phyloP scores from a whole-genome alignment of 2,329 filamentous ascomycete genomes.

The Oidium heveae region DNA sequence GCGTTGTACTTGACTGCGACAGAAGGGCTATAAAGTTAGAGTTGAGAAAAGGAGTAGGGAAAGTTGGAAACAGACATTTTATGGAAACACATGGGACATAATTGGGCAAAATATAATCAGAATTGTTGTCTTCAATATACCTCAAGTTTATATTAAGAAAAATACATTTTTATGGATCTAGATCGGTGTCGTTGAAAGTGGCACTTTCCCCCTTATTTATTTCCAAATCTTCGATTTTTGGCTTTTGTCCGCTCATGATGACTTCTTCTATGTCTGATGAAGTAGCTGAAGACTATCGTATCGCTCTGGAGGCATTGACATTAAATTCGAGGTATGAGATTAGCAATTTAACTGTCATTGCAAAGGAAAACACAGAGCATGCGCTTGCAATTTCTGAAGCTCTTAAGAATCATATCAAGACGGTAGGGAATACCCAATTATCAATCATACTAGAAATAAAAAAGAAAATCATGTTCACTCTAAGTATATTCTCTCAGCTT shows the following conservation, averaged over 20 bases:
- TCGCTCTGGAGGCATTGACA: slow-evolving; percentile 74
- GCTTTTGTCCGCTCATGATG: slow-evolving; percentile 25
- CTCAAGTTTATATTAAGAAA: slow-evolving; percentile 15
- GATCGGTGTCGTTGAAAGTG: slow-evolving; percentile 14
- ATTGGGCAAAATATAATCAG: slow-evolving; percentile 7
- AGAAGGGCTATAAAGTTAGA: slow-evolving; percentile 2
- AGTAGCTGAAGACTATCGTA: slow-evolving; percentile 84
- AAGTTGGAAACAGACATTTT: slow-evolving; percentile 6
- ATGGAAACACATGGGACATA: slow-evolving; percentile 6
- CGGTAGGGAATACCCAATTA: slow-evolving; percentile 34
- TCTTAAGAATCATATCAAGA: slow-evolving; percentile 78
- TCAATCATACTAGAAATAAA: slow-evolving; percentile 2
- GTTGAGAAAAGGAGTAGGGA: slow-evolving; percentile 6
- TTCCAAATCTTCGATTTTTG: neutral
- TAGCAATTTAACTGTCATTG: slow-evolving; percentile 89
- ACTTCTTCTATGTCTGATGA: slow-evolving; percentile 42
- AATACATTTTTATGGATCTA: slow-evolving; percentile 15
- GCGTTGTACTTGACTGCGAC: neutral
- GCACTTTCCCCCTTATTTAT: neutral
- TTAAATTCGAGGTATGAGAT: slow-evolving; percentile 88
- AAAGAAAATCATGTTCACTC: neutral
- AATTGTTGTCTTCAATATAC: slow-evolving; percentile 15
- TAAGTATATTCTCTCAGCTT: slow-evolving; percentile 1
- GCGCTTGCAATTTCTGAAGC: slow-evolving; percentile 79
- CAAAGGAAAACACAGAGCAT: slow-evolving; percentile 90